Base-by-base conservation (phyloP, 164 flowering plant species). In the Stephania cephalantha region DNA sequence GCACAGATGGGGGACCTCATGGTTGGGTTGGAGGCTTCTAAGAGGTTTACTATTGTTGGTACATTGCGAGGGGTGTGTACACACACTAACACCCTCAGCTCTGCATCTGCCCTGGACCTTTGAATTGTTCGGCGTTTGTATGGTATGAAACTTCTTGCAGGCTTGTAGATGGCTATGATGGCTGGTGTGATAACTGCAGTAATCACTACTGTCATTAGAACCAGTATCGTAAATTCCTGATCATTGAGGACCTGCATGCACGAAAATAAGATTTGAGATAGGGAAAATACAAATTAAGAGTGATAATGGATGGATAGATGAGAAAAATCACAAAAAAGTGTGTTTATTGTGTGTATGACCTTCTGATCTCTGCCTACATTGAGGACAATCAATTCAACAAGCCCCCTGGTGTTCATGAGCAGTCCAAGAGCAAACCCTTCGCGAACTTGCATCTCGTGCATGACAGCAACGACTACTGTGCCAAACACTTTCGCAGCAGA, bases 21-120 rank as follows among this genome's bases (percentile, higher is more conserved):
- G 61, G 80, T 76, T 5, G 81, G 75, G 12, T 72, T 52, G 20
- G 79, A 74, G 25, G 78, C 75, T 44, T 82, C 84, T 0, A 82
- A 31, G 29, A 82, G 82, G 76, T 79, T 82, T 52, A 79, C 76
- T 71, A 82, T 63, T 46, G 80, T 74, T 10, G 82, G 82, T 11
- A 82, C 78, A 18, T 77, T 76, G 20, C 80, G 78, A 46, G 77
- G 76, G 10, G 46, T 75, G 69, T 82, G 81, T 22, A 82, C 64
- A 69, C 84, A 82, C n/a, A 77, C 78, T 2, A 82, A 52, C 15
- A 79, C 6, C 42, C 76, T 75, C 12, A 82, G 68, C 71, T 79
- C 81, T 17, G 55, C 42, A 46, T 79, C 81, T 4, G 70, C 42
- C 68, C 71, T 76, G 25, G 68, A 72, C 52, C 61, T 69, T 63